These are phyloP conservation scores for Populus deltoides DNA, from an alignment of 345 rosid species.

Conservation along the genomic window DNA sequence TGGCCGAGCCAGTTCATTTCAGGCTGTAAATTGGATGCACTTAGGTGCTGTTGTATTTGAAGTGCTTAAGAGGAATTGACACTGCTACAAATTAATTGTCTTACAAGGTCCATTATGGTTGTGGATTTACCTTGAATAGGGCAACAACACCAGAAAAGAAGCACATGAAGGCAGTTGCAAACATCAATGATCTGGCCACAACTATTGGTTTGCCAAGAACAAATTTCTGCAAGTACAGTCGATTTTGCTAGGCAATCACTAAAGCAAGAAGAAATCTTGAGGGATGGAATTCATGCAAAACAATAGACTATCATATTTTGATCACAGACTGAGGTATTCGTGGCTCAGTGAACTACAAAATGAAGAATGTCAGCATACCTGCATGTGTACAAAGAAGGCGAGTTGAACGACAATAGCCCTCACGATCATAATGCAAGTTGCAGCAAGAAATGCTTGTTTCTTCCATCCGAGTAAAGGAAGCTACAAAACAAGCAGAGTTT, in stretches of 20 bases:
- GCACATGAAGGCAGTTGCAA: slow-evolving; percentile 35
- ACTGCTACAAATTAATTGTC: not conserved
- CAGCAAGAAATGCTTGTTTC: slow-evolving; percentile 32
- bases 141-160: slow-evolving; percentile 35
- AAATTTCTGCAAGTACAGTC: slow-evolving; percentile 19
- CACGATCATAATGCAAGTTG: slow-evolving; percentile 29
- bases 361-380: slow-evolving; percentile 11
- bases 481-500: slow-evolving; percentile 6
- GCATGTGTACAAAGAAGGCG: slow-evolving; percentile 31
- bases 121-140: slow-evolving; percentile 25
- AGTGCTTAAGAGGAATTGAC: not conserved
- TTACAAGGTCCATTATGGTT: not conserved
- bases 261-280: not conserved
- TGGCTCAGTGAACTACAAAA: not conserved
- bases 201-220: slow-evolving; percentile 33
- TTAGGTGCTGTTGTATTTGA: too few relatives aligned
- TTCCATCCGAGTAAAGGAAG: slow-evolving; percentile 44
- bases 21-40: not conserved
- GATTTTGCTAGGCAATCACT: not conserved
- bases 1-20: not conserved
- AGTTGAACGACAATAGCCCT: slow-evolving; percentile 33
- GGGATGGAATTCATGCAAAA: not conserved
- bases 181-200: slow-evolving; percentile 24
- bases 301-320: not conserved
- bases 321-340: not conserved